These are phyloP conservation scores for Tuber calosporum DNA, from an alignment of 495 filamentous ascomycete species.

Conservation along the genomic window DNA sequence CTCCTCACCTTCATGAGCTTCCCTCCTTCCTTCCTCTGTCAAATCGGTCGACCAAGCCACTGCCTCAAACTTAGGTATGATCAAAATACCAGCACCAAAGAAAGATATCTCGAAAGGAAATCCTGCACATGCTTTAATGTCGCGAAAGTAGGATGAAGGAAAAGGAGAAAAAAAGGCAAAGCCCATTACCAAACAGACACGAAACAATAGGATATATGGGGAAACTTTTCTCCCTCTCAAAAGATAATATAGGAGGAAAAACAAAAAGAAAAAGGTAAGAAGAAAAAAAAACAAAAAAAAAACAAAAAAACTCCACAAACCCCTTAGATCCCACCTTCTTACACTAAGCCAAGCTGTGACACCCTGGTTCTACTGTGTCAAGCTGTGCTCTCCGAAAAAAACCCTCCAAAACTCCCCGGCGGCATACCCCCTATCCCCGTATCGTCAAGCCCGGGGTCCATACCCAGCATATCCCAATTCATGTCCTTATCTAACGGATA, in stretches of 20 bases:
- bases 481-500: constrained; percentile 26
- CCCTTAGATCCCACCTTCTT: not conserved
- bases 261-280: no score
- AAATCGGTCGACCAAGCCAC: not conserved
- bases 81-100: not conserved
- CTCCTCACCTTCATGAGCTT: not conserved
- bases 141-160: constrained; percentile 5
- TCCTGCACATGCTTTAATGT: constrained; percentile 2
- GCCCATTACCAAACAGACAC: not conserved
- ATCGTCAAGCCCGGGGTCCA: constrained; percentile 17
- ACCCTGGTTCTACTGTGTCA: constrained; percentile 9
- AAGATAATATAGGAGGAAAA: not conserved
- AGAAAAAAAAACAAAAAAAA: constrained; percentile 1
- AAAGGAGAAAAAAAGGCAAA: not conserved
- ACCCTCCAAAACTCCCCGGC: constrained; percentile 17
- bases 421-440: constrained; percentile 19
- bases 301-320: constrained; percentile 14
- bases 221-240: constrained; percentile 15
- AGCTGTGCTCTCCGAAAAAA: constrained; percentile 19
- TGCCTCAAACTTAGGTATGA: not conserved
- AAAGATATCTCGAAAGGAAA: not conserved
- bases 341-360: not conserved
- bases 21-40: not conserved
- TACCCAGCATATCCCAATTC: constrained; percentile 26
- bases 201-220: constrained; percentile 5